Percentiles rank a stretch among this genome's conserved stretches.
Evolutionary conservation across 2,329 filamentous ascomycete species (phyloP).

Genomic region (Setomelanomma holmii): DNA sequence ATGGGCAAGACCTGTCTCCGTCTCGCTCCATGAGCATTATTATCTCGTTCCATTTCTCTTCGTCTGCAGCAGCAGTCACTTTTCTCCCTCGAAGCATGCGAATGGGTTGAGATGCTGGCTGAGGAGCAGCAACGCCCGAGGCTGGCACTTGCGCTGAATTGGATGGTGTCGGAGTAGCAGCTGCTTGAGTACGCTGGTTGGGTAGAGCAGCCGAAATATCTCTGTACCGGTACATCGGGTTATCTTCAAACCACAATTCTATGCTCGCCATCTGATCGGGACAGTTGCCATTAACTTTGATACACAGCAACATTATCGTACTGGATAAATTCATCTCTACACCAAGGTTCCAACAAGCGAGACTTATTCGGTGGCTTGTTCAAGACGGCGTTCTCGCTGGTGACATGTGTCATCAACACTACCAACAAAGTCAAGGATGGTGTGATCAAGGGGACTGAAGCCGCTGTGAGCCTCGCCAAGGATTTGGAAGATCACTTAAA

Average conservation of each 20-base stretch:
- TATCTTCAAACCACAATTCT: conserved; percentile 1
- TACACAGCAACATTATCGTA: no score
- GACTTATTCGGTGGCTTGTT: no score
- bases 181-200: neutral
- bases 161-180: neutral
- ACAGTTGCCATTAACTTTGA: neutral
- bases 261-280: neutral
- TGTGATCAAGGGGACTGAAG: no score
- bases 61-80: neutral
- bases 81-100: neutral
- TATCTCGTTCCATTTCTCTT: neutral
- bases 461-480: no score
- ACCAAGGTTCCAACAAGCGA: no score
- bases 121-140: no score
- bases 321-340: no score
- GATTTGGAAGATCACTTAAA: no score
- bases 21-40: neutral
- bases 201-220: neutral
- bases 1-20: neutral
- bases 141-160: neutral
- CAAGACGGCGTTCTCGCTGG: no score
- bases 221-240: neutral
- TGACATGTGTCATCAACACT: no score
- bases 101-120: neutral
- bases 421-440: no score